Evolutionary conservation across 78 protist genomes (phyloP).

Genomic region (Dictyostelium capitatum): DNA sequence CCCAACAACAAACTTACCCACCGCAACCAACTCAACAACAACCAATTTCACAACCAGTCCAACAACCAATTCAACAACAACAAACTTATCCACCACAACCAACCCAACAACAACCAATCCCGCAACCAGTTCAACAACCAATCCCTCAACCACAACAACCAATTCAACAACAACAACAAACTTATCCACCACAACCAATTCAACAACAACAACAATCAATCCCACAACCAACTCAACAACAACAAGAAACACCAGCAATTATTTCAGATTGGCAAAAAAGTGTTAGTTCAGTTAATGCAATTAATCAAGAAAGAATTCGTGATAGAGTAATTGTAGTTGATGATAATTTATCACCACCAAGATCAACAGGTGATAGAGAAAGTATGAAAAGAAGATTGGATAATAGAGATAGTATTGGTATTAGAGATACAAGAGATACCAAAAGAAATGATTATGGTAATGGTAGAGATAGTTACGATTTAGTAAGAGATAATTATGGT

Average conservation of each 20-base stretch:
- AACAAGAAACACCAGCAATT: not conserved
- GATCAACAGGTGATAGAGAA: not conserved
- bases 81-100: not conserved
- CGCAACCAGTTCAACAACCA: not conserved
- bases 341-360: too few relatives aligned
- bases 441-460: not conserved
- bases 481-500: not conserved
- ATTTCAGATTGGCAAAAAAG: not conserved
- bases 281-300: not conserved
- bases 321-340: not conserved
- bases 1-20: too few relatives aligned
- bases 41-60: too few relatives aligned
- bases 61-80: too few relatives aligned
- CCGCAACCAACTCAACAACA: too few relatives aligned
- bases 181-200: not conserved
- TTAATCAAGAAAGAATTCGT: not conserved
- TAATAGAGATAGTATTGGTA: not conserved
- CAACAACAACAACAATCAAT: not conserved
- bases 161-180: not conserved
- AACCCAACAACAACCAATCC: not conserved
- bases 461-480: not conserved
- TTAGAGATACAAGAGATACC: not conserved
- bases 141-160: not conserved
- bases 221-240: not conserved
- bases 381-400: not conserved